A percentile compares a stretch with the other conserved stretches of the same genome.
Evolutionary conservation across 257 asterid species (phyloP).

Genomic region (Forsythia suspensa): DNA sequence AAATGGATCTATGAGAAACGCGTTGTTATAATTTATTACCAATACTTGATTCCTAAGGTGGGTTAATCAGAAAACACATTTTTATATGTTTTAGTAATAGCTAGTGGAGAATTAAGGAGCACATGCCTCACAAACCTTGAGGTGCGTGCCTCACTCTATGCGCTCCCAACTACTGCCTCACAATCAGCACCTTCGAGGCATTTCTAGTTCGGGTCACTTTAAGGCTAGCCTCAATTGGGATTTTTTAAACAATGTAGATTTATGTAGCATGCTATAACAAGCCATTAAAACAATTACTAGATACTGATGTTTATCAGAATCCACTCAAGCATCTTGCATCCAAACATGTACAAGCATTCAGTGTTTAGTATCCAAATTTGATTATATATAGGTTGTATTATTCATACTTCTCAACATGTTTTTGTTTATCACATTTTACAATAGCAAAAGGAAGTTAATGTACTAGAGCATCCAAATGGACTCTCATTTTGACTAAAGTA

Average conservation of each 20-base stretch:
- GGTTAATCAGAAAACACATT: too few relatives aligned
- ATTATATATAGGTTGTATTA: not conserved
- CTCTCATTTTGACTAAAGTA: not conserved
- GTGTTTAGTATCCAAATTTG: not conserved
- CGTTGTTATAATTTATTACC: too few relatives aligned
- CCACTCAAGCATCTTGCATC: not conserved
- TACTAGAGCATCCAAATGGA: not conserved
- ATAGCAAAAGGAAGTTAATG: not conserved
- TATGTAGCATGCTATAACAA: not conserved
- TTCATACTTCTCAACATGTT: not conserved
- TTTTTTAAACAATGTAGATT: not conserved
- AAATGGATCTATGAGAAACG: too few relatives aligned
- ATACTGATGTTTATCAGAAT: not conserved
- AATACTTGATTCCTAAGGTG: too few relatives aligned
- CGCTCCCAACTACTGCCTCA: too few relatives aligned
- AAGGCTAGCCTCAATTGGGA: too few relatives aligned
- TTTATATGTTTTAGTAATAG: too few relatives aligned
- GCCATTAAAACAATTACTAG: not conserved
- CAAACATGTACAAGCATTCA: not conserved
- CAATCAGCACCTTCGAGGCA: too few relatives aligned
- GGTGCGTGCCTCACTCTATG: too few relatives aligned
- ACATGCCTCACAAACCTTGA: too few relatives aligned
- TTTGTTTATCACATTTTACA: not conserved
- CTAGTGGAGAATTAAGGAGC: too few relatives aligned
- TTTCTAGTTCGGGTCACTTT: too few relatives aligned